Base-by-base conservation (phyloP, 345 rosid genomes). In the Garcia nutans region DNA sequence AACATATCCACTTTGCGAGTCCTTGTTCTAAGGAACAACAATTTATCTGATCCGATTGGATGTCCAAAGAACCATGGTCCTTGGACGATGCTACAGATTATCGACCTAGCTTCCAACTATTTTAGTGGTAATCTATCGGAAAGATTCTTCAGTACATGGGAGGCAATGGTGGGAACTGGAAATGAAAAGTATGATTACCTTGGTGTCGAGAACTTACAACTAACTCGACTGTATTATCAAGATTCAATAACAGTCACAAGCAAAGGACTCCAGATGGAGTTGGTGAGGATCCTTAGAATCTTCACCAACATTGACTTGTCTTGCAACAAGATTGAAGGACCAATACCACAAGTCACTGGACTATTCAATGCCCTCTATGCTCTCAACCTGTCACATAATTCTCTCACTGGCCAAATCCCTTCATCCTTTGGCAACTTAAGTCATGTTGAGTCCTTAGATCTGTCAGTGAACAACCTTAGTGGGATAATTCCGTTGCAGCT, bases 251-350 rank as follows among this genome's bases (percentile, higher is more conserved):
- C 84, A 2, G 82, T 90, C 8, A 88, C 86, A 26, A 2, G 41
- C 79, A 90, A 87, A 76, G 91, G 91, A 22, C 65, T 78, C 22
- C 28, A 76, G 26, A 4, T 88, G 78, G 80, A 85, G 76, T 59
- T 86, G 0, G 44, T n/a, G 45, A 90, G 88, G 76, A 86, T 88
- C 76, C 84, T 84, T 41, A 80, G 80, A 3, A 0, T 83, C 2
- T 86, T 86, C 71, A 84, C 87, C 6, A 74, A 82, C 24, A 76
- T 87, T 10, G 83, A 76, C 56, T 59, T 80, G 15, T 80, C 83
- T 5, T 6, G 20, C 70, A 75, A 75, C 73, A 22, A 60, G 0
- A 47, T 80, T 65, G 73, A 76, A 37, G 83, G 83, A 16, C 54
- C 31, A 12, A 58, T 80, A 64, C 83, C 77, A 22, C 74, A 37